Evolutionary conservation across 2,329 filamentous ascomycete species (phyloP), one percentile per base, ranked within the genome.

Genomic region (Alternaria sp.): DNA sequence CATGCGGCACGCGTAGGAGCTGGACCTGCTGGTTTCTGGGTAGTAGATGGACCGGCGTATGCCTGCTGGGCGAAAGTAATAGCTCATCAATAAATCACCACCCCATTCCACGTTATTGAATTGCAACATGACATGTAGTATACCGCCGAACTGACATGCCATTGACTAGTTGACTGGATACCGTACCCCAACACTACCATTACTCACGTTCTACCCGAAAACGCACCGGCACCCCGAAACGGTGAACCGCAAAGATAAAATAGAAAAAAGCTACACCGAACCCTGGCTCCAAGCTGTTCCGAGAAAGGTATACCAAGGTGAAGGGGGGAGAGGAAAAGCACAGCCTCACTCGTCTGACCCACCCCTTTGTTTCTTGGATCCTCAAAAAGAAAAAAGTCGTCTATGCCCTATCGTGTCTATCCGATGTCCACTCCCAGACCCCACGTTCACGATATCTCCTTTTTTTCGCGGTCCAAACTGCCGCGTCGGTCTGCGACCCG

Each of bases 41-140:
- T 60, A 60, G 51, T 58, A 55, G 49, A 66, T 59, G 61, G 45
- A 60, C 51, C 57, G 45, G 57, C 47, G 28, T 43, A 30, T 25
- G 44, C 26, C 54, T 47, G 47, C 54, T 49, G 51, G 51, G 58
- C 49, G 21, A 45, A 41, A 49, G 55, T 54, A 58, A 60, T 41
- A 67, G 47, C 30, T 58, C 49, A 65, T 63, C 53, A 59, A 65
- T 63, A 58, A 51, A 57, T 53, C 43, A 50, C 45, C 23, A 49
- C 30, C 12, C 50, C 33, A 55, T 55, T 55, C 28, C 55, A 44
- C 4, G 8, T 18, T 44, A 44, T 26, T 45, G 53, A 20, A 44
- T 33, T 15, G 45, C n/a, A 30, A 26, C 5, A 37, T n/a, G 33
- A n/a, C 33, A 37, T 37, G 55, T 58, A 23, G n/a, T 9, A 41